A percentile compares a stretch with the other conserved stretches of the same genome.
These are phyloP conservation scores for Medicago arabica DNA, from an alignment of 306 rosid species.

Conservation along the genomic window DNA sequence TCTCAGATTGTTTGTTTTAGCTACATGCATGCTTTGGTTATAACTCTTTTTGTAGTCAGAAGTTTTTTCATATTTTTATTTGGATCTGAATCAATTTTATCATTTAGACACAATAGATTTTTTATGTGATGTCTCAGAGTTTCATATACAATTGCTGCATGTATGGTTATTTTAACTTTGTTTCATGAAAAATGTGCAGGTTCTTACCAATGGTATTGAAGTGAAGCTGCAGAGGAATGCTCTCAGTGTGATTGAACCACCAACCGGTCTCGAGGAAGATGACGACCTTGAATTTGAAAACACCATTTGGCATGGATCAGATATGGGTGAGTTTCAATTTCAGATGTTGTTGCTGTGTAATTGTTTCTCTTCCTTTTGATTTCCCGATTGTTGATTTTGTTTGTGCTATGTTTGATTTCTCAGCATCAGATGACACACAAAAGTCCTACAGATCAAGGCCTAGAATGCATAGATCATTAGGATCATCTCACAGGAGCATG, in stretches of 20 bases:
- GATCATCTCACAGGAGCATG: conserved; percentile 77
- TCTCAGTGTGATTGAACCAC: conserved; percentile 93
- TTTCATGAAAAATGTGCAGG: conserved; percentile 54
- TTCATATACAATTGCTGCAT: background rate
- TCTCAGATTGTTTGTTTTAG: conserved; percentile 8
- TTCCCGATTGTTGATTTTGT: conserved; percentile 44
- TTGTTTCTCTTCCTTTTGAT: conserved; percentile 55
- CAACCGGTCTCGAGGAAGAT: conserved; percentile 91
- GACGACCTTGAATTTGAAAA: conserved; percentile 87
- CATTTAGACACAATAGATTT: background rate
- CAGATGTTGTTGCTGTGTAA: conserved; percentile 4
- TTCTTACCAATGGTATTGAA: conserved; percentile 93
- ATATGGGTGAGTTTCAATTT: conserved; percentile 72
- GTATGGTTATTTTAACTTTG: background rate
- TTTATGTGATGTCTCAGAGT: background rate
- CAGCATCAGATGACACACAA: conserved; percentile 89
- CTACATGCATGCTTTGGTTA: conserved; percentile 34
- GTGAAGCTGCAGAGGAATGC: conserved; percentile 97
- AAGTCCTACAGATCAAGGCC: conserved; percentile 86
- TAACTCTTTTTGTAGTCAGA: background rate
- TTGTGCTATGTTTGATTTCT: conserved; percentile 43
- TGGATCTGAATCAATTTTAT: background rate
- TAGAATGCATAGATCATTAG: conserved; percentile 72
- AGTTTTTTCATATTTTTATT: background rate
- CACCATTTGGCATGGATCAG: conserved; percentile 78